Conservation (phyloP, 2,329 filamentous ascomycete genomes). For the Thielaviopsis punctulata region DNA sequence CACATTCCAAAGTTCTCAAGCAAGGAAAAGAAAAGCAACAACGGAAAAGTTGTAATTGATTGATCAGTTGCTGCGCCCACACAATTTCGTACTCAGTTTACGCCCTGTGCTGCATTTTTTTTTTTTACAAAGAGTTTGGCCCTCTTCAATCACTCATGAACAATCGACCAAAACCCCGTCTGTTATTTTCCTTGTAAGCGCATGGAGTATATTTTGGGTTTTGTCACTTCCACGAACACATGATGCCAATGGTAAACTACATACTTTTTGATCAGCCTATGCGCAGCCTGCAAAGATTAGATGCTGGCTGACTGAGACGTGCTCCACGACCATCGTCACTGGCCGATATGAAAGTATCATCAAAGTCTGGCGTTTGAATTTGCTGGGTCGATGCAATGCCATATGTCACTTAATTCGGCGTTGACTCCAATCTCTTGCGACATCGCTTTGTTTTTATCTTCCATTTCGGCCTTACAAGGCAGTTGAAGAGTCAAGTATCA, state of each 20-base stretch:
- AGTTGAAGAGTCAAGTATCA: not conserved
- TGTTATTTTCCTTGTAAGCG: not conserved
- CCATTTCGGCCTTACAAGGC: too few relatives aligned
- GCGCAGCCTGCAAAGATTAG: not conserved
- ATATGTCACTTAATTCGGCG: not conserved
- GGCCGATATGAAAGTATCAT: not conserved
- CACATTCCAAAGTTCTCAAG: not conserved
- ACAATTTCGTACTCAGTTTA: not conserved
- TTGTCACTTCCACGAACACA: too few relatives aligned
- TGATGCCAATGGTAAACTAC: too few relatives aligned
- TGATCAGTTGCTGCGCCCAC: not conserved
- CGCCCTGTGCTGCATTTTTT: not conserved
- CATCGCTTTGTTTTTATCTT: not conserved
- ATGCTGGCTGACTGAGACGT: not conserved
- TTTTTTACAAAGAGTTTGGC: not conserved
- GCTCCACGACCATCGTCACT: not conserved
- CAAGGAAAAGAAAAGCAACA: not conserved
- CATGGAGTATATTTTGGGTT: too few relatives aligned
- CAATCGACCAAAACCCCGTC: too few relatives aligned
- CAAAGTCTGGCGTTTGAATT: not conserved
- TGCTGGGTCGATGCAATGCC: not conserved
- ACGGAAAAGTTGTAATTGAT: not conserved
- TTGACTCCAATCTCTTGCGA: not conserved
- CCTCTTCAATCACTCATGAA: too few relatives aligned
- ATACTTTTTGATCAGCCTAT: too few relatives aligned